A percentile compares a stretch with the other conserved stretches of the same genome.
Evolutionary conservation across 345 rosid genomes (phyloP).

Genomic region (Bruguiera gymnorhiza): DNA sequence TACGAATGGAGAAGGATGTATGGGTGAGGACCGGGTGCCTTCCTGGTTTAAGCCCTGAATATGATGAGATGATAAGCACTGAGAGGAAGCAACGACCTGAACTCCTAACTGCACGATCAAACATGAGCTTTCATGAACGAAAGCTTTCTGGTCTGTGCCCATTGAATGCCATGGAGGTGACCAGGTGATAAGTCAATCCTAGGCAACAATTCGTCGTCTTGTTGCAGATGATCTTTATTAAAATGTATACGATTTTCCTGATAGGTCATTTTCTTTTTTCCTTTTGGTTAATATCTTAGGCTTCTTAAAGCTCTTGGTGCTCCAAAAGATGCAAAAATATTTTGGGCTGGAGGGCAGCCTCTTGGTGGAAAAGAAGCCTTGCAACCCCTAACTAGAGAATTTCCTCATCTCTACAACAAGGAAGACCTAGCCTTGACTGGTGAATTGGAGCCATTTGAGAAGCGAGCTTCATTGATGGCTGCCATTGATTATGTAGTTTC

Average conservation of each 20-base stretch:
- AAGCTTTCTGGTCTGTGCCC: slow-evolving; percentile 94
- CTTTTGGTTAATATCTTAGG: slow-evolving; percentile 31
- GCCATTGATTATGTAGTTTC: slow-evolving; percentile 85
- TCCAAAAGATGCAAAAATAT: slow-evolving; percentile 60
- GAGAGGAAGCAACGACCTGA: slow-evolving; percentile 85
- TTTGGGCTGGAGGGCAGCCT: slow-evolving; percentile 96
- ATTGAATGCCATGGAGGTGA: slow-evolving; percentile 76
- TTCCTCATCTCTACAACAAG: slow-evolving; percentile 74
- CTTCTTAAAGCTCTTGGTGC: slow-evolving; percentile 94
- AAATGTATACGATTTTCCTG: background rate
- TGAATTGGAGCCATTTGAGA: slow-evolving; percentile 74
- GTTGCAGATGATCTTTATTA: no score
- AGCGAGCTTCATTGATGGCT: slow-evolving; percentile 81
- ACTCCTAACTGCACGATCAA: slow-evolving; percentile 81
- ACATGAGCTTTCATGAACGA: slow-evolving; percentile 71
- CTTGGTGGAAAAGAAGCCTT: slow-evolving; percentile 81
- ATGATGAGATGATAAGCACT: slow-evolving; percentile 58
- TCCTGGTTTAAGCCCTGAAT: slow-evolving; percentile 69
- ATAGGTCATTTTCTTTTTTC: background rate
- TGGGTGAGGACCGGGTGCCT: slow-evolving; percentile 98
- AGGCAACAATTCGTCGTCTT: background rate
- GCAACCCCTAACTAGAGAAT: slow-evolving; percentile 58
- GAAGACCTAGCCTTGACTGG: slow-evolving; percentile 75
- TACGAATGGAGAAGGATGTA: slow-evolving; percentile 85
- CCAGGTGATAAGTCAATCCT: slow-evolving; percentile 47